These are phyloP conservation scores for Cruciata laevipes DNA, from an alignment of 257 asterid species.

Conservation along the genomic window DNA sequence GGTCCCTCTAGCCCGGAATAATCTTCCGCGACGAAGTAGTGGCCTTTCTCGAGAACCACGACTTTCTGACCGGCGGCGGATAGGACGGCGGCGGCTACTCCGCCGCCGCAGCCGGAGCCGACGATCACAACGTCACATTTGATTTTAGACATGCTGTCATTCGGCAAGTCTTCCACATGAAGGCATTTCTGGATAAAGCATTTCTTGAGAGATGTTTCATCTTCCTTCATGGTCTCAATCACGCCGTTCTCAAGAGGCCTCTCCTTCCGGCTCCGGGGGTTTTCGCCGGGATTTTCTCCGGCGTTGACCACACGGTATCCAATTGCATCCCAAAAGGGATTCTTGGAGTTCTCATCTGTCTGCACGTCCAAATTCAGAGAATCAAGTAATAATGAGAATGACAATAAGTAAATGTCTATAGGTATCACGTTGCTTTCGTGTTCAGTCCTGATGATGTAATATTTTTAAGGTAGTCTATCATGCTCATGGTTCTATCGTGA, in stretches of 20 bases:
- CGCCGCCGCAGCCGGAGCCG: slow-evolving; percentile 94
- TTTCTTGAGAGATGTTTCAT: slow-evolving; percentile 45
- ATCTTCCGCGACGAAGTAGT: slow-evolving; percentile 63
- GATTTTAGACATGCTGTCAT: slow-evolving; percentile 27
- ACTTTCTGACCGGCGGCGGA: slow-evolving; percentile 74
- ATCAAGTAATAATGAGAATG: no score
- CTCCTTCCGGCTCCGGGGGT: slow-evolving; percentile 12
- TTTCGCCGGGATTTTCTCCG: slow-evolving; percentile 15
- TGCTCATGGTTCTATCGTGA: no score
- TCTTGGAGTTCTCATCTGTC: slow-evolving; percentile 55
- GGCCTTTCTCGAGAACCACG: slow-evolving; percentile 74
- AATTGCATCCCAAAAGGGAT: slow-evolving; percentile 69
- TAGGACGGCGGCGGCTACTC: slow-evolving; percentile 75
- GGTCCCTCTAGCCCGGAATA: slow-evolving; percentile 88
- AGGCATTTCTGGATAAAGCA: slow-evolving; percentile 52
- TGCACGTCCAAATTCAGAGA: slow-evolving; percentile 26
- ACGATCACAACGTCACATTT: slow-evolving; percentile 80
- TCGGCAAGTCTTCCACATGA: slow-evolving; percentile 29
- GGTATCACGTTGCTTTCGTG: background rate
- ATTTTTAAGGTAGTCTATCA: no score
- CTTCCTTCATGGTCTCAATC: slow-evolving; percentile 42
- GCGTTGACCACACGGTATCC: slow-evolving; percentile 46
- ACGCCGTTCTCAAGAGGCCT: slow-evolving; percentile 77
- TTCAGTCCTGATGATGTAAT: no score
- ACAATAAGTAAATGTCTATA: no score